Base-by-base conservation (phyloP, 106 monocot genomes). In the Vanilla planifolia region DNA sequence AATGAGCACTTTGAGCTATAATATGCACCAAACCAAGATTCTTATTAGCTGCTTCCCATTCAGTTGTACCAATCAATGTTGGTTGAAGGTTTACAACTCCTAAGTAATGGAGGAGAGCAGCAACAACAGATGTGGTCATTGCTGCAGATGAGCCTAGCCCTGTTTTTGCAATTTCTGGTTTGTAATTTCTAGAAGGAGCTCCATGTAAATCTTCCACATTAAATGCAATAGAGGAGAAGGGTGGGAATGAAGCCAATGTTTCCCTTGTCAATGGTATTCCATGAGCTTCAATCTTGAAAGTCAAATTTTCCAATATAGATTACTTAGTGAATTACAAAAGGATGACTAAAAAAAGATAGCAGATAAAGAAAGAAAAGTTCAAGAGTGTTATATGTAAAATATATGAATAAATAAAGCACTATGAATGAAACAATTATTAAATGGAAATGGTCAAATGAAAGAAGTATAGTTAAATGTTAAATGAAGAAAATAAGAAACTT, bases 121-220 rank as follows among this genome's bases (percentile, higher is more conserved):
- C 96, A 66, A 96, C 91, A 2, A 96, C 96, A 26, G 90, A 91
- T 64, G 87, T 81, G 26, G 96, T 96, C 96, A 96, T 96, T 75
- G 96, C 96, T 47, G 96, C 87, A 64, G 96, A 98, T 62, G 96
- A 98, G 34, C 91, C 96, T 56, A 96, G 71, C 51, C 96, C 96
- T 35, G 96, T 98, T 81, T 98, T 96, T 39, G 96, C 96, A 74
- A 98, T 88, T 66, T 96, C 91, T 36, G 96, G 96, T 85, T 80
- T 98, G 48, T 81, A 74, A 55, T 56, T 75, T n/a, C 56, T 15
- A 57, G 34, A 34, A 74, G 40, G n/a, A 71, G 39, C 46, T 66
- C 72, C 77, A 71, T 77, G 75, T 11, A 71, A 61, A 29, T 23
- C 78, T 8, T 70, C 72, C 23, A 53, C 14, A 32, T 96, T 96